Evolutionary conservation across 331 rosid species (phyloP).

Genomic region (Telfairia occidentalis): DNA sequence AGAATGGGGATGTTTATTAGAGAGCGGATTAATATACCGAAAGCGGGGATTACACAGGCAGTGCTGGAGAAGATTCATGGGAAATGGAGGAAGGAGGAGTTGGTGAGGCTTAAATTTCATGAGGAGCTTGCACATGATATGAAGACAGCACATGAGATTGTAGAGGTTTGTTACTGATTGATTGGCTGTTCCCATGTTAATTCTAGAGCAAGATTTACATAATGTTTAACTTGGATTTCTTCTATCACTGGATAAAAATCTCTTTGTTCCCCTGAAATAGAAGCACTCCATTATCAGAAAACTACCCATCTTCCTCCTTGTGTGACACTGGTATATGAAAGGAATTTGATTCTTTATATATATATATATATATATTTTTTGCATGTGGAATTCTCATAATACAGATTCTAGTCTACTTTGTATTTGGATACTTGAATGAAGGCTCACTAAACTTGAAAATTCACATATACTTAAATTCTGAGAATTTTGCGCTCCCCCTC

Average conservation of each 20-base stretch:
- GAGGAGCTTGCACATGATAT: constrained; percentile 72
- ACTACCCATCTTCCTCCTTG: neutral
- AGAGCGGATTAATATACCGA: constrained; percentile 57
- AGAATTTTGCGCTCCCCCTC: neutral
- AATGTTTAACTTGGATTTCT: neutral
- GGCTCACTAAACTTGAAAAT: neutral
- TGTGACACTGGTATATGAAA: neutral
- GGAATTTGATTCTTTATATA: neutral
- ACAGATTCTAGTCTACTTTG: neutral
- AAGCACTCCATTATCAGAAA: neutral
- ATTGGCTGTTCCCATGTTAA: neutral
- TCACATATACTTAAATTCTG: neutral
- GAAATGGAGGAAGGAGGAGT: constrained; percentile 66
- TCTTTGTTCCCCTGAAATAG: neutral
- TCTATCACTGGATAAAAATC: neutral
- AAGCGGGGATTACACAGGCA: constrained; percentile 66
- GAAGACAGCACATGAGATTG: constrained; percentile 79
- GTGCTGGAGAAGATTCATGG: constrained; percentile 71
- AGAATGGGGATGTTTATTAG: constrained; percentile 46
- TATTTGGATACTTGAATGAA: neutral
- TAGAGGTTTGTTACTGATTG: constrained; percentile 44
- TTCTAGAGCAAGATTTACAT: neutral
- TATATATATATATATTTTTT: no score
- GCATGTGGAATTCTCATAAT: neutral
- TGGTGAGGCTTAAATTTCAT: constrained; percentile 85